phyloP scores from a whole-genome alignment of 352 stramenopile genomes.

The Pythium guiyangense region DNA sequence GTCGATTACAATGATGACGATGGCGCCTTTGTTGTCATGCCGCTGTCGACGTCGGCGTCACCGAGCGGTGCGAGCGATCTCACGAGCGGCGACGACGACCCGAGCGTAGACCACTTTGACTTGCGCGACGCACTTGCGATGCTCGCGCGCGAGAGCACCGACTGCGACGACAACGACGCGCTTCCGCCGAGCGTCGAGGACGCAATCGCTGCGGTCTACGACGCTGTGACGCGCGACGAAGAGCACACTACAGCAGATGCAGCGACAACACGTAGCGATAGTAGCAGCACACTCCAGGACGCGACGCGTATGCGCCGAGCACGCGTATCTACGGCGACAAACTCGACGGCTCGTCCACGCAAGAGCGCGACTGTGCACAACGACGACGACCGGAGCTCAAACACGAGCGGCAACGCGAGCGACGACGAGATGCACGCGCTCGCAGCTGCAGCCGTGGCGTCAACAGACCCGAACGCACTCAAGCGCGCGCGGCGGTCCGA shows the following conservation, averaged over 20 bases:
- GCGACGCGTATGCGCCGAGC: too few relatives aligned
- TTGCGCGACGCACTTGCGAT: not conserved
- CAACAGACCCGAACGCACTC: not conserved
- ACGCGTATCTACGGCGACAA: not conserved
- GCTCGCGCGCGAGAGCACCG: not conserved
- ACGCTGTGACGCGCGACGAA: slow-evolving; percentile 1
- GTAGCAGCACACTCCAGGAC: too few relatives aligned
- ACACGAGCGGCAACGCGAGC: not conserved
- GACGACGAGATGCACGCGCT: not conserved
- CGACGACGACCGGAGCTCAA: too few relatives aligned
- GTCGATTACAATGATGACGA: too few relatives aligned
- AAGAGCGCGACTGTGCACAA: too few relatives aligned
- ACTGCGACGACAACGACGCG: not conserved
- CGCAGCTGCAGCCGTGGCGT: not conserved
- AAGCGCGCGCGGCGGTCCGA: slow-evolving; percentile 16
- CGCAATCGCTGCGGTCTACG: slow-evolving; percentile 4
- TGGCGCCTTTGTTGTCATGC: too few relatives aligned
- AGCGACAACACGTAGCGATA: not conserved
- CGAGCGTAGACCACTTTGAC: not conserved
- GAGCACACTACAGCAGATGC: not conserved
- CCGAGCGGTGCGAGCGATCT: not conserved
- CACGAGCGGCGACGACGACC: not conserved
- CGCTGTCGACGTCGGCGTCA: not conserved
- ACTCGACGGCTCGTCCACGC: not conserved
- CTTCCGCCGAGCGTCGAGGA: not conserved